Evolutionary conservation across 805 yeast species (phyloP), one percentile per base, ranked within the genome.

Genomic region (Helenozyma rhizophorensis): DNA sequence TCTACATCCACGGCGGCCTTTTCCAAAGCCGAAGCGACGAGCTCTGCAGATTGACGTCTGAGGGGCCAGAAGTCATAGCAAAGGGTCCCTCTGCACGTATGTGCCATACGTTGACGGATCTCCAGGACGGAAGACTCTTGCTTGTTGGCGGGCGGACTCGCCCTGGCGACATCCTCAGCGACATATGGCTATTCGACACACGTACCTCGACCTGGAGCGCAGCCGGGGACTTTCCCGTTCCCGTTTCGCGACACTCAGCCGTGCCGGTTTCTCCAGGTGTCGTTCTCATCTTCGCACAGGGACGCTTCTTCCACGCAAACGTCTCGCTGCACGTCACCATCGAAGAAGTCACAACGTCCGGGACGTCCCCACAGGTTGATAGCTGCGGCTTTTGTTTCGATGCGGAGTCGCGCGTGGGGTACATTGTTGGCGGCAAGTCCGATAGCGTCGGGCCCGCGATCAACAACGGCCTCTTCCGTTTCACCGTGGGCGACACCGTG

Each of bases 121-220:
- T 72, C 1, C 45, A 37, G 2, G 43, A 51, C 10, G 50, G 51
- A 1, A 49, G 45, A 0, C 26, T 60, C 2, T 27, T 80, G 1
- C 40, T 81, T 3, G 56, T 75, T 21, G 94, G 93, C 3, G 95
- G 95, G 3, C 67, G 94, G 39, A 56, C 69, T 2, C 67, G 76
- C 1, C 94, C 95, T 0, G 68, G 71, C 2, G 51, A 54, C 8
- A 57, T 64, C 0, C 50, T 74, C 23, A 34, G 33, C 4, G 70
- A 65, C 34, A 55, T 58, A 0, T 60, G 61, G 51, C 34, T 36
- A 19, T 42, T 34, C 14, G 22, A 35, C 12, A 33, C 33, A 2
- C 40, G 45, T 18, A 33, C 12, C 3, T 14, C 34, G 3, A 22
- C 32, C 4, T 81, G 87, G 87, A 32, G 26, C 1, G 34, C 49